Conservation (phyloP, 768 basidiomycete species). For the Lactifluus piperatus region DNA sequence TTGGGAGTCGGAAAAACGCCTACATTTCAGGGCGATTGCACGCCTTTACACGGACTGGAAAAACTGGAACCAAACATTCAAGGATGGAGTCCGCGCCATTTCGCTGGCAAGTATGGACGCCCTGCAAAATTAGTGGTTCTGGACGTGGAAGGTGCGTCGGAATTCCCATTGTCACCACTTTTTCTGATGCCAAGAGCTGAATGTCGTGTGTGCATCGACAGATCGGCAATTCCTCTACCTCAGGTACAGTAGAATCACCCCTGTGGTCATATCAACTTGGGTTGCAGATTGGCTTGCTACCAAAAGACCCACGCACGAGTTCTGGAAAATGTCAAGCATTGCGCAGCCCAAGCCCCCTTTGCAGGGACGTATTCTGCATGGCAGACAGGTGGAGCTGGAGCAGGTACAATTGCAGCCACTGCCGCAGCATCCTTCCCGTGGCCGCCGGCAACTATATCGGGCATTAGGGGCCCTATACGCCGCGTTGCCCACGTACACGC, state of each 20-base stretch:
- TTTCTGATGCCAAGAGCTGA: slow-evolving; percentile 2
- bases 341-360: slow-evolving; percentile 28
- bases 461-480: slow-evolving; percentile 30
- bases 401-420: slow-evolving; percentile 37
- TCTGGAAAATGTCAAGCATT: slow-evolving; percentile 57
- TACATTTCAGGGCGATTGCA: slow-evolving; percentile 28
- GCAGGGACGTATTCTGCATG: slow-evolving; percentile 48
- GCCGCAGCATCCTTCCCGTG: slow-evolving; percentile 41
- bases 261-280: slow-evolving; percentile 67
- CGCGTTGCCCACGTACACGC: slow-evolving; percentile 52
- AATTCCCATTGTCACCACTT: neutral
- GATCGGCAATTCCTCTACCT: slow-evolving; percentile 50
- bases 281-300: slow-evolving; percentile 71
- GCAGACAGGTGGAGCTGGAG: slow-evolving; percentile 61
- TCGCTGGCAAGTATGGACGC: slow-evolving; percentile 57
- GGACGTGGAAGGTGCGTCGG: slow-evolving; percentile 61
- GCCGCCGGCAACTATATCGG: slow-evolving; percentile 46
- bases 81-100: slow-evolving; percentile 43
- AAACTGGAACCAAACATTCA: slow-evolving; percentile 44
- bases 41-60: slow-evolving; percentile 40
- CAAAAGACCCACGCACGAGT: slow-evolving; percentile 57
- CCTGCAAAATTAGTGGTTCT: slow-evolving; percentile 62
- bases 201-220: slow-evolving; percentile 16
- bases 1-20: slow-evolving; percentile 27
- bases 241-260: slow-evolving; percentile 42